Percentiles rank a stretch among this genome's conserved stretches.
These are phyloP conservation scores for Daldinia eschscholtzii DNA, from an alignment of 2,329 filamentous ascomycete species.

Conservation along the genomic window DNA sequence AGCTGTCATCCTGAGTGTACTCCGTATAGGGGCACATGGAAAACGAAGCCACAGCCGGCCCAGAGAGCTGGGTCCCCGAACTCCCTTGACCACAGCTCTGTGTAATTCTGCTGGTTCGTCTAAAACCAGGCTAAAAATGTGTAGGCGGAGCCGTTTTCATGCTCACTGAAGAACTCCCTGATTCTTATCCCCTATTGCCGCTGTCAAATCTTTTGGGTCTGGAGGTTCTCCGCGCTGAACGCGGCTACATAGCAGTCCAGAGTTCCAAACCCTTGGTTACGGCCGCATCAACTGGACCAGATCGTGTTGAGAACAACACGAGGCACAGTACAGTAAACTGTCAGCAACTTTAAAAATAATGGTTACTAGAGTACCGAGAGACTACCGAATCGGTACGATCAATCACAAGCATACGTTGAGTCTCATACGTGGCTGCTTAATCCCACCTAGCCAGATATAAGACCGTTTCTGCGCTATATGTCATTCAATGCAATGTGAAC, in stretches of 20 bases:
- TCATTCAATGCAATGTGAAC: conserved; percentile 46
- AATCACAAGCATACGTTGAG: conserved; percentile 41
- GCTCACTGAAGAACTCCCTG: conserved; percentile 17
- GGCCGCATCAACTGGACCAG: conserved; percentile 40
- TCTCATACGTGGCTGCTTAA: conserved; percentile 48
- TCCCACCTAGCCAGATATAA: conserved; percentile 50
- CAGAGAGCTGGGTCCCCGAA: conserved; percentile 46
- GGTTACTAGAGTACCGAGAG: conserved; percentile 41
- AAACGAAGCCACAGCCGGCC: conserved; percentile 45
- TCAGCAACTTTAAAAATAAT: conserved; percentile 38
- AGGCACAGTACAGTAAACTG: conserved; percentile 41
- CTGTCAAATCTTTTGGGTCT: conserved; percentile 25
- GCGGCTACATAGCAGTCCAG: conserved; percentile 37
- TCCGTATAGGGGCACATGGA: conserved; percentile 41
- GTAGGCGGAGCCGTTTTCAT: conserved; percentile 34
- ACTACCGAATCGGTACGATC: conserved; percentile 40
- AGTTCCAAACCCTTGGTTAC: conserved; percentile 39
- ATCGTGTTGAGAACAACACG: conserved; percentile 33
- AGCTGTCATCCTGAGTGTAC: conserved; percentile 39
- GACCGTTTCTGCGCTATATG: conserved; percentile 46
- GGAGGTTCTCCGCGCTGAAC: conserved; percentile 39
- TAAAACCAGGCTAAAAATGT: conserved; percentile 46
- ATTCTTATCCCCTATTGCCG: conserved; percentile 35
- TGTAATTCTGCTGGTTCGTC: conserved; percentile 43
- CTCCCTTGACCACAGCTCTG: conserved; percentile 41